Percentiles rank a stretch among this genome's conserved stretches.
These are phyloP conservation scores for Parastagonospora nodorum DNA, from an alignment of 2,329 filamentous ascomycete species.

Conservation along the genomic window DNA sequence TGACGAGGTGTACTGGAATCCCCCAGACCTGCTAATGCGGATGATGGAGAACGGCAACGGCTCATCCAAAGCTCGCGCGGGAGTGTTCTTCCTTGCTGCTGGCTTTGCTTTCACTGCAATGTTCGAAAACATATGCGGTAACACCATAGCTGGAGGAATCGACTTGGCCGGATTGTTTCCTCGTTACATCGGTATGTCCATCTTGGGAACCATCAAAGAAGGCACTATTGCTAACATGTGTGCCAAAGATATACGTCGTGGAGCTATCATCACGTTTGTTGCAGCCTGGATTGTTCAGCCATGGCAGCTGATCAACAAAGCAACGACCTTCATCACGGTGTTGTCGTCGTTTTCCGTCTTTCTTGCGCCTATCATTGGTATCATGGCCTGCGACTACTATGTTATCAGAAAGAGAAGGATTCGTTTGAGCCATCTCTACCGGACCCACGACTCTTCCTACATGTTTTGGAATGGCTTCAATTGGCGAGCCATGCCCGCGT, in stretches of 20 bases:
- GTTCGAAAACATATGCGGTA: conserved; percentile 50
- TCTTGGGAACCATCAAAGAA: too few relatives aligned
- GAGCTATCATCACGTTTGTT: conserved; percentile 43
- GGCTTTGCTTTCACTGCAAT: conserved; percentile 45
- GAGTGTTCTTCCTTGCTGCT: conserved; percentile 44
- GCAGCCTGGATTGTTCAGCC: conserved; percentile 45
- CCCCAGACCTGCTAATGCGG: conserved; percentile 51
- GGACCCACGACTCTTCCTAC: conserved; percentile 44
- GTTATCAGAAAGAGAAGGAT: conserved; percentile 43
- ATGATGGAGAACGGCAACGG: conserved; percentile 54
- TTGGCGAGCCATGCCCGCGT: conserved; percentile 50
- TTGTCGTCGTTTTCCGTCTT: conserved; percentile 52
- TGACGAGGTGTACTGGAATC: conserved; percentile 47
- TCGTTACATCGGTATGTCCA: conserved; percentile 27
- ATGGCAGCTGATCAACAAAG: conserved; percentile 46
- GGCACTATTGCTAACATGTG: too few relatives aligned
- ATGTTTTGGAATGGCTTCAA: conserved; percentile 53
- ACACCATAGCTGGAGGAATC: conserved; percentile 43
- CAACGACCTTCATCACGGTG: conserved; percentile 44
- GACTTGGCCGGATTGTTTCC: conserved; percentile 43
- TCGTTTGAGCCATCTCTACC: conserved; percentile 46
- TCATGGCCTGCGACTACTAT: conserved; percentile 49
- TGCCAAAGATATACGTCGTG: conserved; percentile 34
- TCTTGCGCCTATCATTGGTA: conserved; percentile 46
- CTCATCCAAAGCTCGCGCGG: conserved; percentile 43